Evolutionary conservation across 2,329 filamentous ascomycete genomes (phyloP).

Genomic region (Xylaria digitata): DNA sequence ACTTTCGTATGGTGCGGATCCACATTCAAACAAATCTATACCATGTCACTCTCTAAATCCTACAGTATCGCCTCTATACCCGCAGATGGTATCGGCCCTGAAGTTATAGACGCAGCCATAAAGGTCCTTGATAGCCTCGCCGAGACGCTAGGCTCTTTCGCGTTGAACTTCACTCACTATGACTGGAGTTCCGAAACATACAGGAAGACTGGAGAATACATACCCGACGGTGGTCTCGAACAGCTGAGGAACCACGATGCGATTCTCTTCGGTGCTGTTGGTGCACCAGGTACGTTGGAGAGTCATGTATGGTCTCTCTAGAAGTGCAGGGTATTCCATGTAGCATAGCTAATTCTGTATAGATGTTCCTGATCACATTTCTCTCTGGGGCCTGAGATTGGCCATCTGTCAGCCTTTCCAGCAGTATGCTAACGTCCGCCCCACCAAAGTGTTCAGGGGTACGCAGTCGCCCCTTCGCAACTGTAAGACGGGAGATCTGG

Average conservation of each 20-base stretch:
- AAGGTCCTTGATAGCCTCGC: constrained; percentile 68
- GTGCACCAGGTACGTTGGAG: constrained; percentile 59
- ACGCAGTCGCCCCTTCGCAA: constrained; percentile 67
- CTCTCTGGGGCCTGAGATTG: constrained; percentile 72
- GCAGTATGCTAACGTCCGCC: constrained; percentile 74
- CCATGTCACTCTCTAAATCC: constrained; percentile 47
- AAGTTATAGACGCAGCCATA: constrained; percentile 71
- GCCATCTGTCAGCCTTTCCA: constrained; percentile 73
- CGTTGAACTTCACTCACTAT: constrained; percentile 70
- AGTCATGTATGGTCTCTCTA: no score
- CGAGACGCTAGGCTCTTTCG: constrained; percentile 65
- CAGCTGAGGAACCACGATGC: constrained; percentile 62
- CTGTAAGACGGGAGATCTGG: constrained; percentile 61
- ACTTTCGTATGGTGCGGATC: no score
- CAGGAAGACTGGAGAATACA: constrained; percentile 73
- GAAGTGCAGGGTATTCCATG: no score
- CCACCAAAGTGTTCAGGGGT: constrained; percentile 69
- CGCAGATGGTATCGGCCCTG: constrained; percentile 71
- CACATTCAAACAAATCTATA: no score
- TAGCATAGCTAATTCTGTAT: background rate
- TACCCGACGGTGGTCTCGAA: constrained; percentile 69
- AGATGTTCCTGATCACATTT: constrained; percentile 74
- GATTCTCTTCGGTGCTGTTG: constrained; percentile 73
- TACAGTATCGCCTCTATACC: constrained; percentile 70
- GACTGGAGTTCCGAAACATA: constrained; percentile 76